Conservation (phyloP, 2,329 filamentous ascomycete species). For the Incumbomyces delicatus region DNA sequence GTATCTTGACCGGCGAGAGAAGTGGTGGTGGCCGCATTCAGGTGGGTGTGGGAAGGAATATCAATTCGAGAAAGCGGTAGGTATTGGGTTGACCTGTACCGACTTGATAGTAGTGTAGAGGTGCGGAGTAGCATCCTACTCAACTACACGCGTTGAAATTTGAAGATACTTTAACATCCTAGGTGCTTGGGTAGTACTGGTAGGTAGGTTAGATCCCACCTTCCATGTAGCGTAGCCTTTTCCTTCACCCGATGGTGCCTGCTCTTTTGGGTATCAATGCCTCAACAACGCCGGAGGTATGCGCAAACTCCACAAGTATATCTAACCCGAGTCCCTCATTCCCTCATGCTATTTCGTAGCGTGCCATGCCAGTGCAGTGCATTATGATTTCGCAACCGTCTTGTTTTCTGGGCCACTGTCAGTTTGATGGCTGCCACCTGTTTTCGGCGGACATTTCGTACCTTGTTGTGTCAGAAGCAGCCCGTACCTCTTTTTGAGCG, state of each 20-base stretch:
- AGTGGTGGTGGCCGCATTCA: constrained; percentile 58
- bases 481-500: constrained; percentile 85
- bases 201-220: too few relatives aligned
- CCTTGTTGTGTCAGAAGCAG: constrained; percentile 76
- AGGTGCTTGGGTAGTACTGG: too few relatives aligned
- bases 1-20: constrained; percentile 72
- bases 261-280: constrained; percentile 11
- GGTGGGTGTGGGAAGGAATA: constrained; percentile 74
- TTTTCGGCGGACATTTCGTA: constrained; percentile 24
- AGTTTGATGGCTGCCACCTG: neutral
- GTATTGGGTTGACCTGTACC: constrained; percentile 3
- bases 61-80: constrained; percentile 64
- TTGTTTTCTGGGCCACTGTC: constrained; percentile 11
- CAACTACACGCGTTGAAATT: too few relatives aligned
- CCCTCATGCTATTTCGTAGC: too few relatives aligned
- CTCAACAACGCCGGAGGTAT: neutral
- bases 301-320: too few relatives aligned
- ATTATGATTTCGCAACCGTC: constrained; percentile 8
- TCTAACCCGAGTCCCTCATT: too few relatives aligned
- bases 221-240: too few relatives aligned
- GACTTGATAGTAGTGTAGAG: too few relatives aligned
- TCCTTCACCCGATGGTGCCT: too few relatives aligned
- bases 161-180: too few relatives aligned
- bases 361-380: neutral
- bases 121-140: too few relatives aligned